These are phyloP conservation scores for Arabis alpina DNA, from an alignment of 345 rosid species.

Conservation along the genomic window DNA sequence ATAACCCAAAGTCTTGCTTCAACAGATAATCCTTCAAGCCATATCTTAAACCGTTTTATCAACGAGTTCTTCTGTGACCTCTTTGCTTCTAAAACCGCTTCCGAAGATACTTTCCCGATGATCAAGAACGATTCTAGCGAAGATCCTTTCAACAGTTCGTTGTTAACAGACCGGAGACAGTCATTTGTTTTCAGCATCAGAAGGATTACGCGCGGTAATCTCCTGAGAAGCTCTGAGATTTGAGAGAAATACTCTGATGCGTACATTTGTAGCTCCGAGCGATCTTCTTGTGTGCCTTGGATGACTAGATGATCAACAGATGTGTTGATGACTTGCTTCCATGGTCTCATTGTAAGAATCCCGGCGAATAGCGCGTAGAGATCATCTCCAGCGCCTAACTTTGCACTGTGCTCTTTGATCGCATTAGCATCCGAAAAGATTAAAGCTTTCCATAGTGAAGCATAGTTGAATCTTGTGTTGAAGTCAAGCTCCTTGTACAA, in stretches of 20 bases:
- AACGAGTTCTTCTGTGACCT: slow-evolving; percentile 62
- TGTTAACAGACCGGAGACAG: slow-evolving; percentile 88
- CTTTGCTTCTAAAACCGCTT: slow-evolving; percentile 87
- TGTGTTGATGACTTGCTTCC: slow-evolving; percentile 81
- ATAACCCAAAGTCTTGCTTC: slow-evolving; percentile 71
- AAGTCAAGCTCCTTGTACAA: slow-evolving; percentile 87
- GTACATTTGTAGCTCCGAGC: slow-evolving; percentile 89
- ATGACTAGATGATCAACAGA: slow-evolving; percentile 90
- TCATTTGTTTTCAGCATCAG: slow-evolving; percentile 94
- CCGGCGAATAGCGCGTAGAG: slow-evolving; percentile 81
- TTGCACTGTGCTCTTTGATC: slow-evolving; percentile 79
- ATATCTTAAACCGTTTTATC: slow-evolving; percentile 48
- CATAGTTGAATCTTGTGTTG: slow-evolving; percentile 77
- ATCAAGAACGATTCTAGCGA: slow-evolving; percentile 76
- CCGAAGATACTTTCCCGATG: slow-evolving; percentile 78
- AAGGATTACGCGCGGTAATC: slow-evolving; percentile 89
- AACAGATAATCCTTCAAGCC: slow-evolving; percentile 66
- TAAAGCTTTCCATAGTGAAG: slow-evolving; percentile 88
- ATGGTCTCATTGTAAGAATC: slow-evolving; percentile 90
- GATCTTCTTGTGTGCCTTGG: slow-evolving; percentile 68
- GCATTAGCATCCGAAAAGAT: slow-evolving; percentile 82
- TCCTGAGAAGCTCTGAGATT: slow-evolving; percentile 91
- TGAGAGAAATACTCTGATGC: slow-evolving; percentile 90
- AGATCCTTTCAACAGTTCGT: slow-evolving; percentile 76
- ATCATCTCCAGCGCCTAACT: slow-evolving; percentile 95